Evolutionary conservation across 2,329 filamentous ascomycete species (phyloP), one percentile per base, ranked within the genome.

Genomic region (Colletotrichum godetiae): DNA sequence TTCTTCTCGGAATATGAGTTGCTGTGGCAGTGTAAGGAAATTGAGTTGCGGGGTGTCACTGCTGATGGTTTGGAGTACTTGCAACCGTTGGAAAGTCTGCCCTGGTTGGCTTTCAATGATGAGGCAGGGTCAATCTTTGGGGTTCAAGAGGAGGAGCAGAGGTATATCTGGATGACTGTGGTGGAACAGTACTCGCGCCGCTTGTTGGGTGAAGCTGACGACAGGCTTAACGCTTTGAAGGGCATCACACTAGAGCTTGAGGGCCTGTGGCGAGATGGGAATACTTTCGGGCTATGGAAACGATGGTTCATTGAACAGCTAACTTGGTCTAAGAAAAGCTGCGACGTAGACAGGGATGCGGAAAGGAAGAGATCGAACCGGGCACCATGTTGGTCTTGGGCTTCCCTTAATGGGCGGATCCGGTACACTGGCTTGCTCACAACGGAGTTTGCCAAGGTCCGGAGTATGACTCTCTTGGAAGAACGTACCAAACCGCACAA

Each of bases 1-100:
- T 52, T 76, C 2, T 77, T 76, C 27, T 72, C 68, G 7, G 72
- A 74, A 58, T 72, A 67, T 11, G 73, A 76, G 13, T 59, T 76
- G 2, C 68, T 76, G 0, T 76, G 75, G 75, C 75, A 76, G 7
- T 76, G 75, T 24, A 69, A 74, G 10, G 62, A 59, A 12, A 8
- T 56, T 2, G 65, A 74, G 0, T 24, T 76, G 24, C 62, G 49
- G 19, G 62, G 75, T 2, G 75, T 76, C 3, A 24, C 11, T 1
- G 49, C 15, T 0, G 35, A 52, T 1, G 33, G 46, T 12, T 15
- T 74, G 29, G 72, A 74, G 1, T 74, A 74, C 46, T 33, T 74
- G 10, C 72, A 74, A 27, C 68, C 62, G 12, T 33, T 67, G 2
- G 68, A 74, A 1, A 31, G 62, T 0, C 5, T 74, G 5, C 68